phyloP scores from a whole-genome alignment of 164 flowering plant species.

The Piper betle region DNA sequence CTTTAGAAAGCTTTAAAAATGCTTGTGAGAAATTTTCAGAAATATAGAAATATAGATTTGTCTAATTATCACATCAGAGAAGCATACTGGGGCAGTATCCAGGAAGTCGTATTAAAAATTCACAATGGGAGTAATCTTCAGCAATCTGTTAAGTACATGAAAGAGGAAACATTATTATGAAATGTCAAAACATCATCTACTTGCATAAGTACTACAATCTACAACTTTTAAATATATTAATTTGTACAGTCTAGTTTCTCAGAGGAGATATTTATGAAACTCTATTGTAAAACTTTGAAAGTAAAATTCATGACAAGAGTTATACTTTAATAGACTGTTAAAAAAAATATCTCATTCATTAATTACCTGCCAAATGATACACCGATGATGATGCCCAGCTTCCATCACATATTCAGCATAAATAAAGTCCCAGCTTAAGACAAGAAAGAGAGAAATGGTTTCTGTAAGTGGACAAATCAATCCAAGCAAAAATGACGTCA shows the following conservation, averaged over 20 bases:
- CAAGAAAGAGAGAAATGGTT: not conserved
- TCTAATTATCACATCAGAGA: not conserved
- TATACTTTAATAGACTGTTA: too few species aligned
- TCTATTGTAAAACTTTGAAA: too few species aligned
- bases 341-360: not conserved
- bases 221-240: too few species aligned
- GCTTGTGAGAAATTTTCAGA: not conserved
- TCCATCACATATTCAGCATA: slow-evolving; percentile 96
- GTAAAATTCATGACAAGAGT: too few species aligned
- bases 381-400: slow-evolving; percentile 76
- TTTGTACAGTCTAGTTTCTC: too few species aligned
- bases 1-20: not conserved
- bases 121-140: slow-evolving; percentile 94
- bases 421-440: slow-evolving; percentile 89
- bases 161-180: too few species aligned
- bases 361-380: slow-evolving; percentile 77
- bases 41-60: not conserved
- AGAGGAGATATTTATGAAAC: too few species aligned
- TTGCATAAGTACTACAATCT: too few species aligned
- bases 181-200: too few species aligned
- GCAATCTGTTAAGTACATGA: slow-evolving; percentile 50
- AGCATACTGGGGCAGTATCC: slow-evolving; percentile 97
- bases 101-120: slow-evolving; percentile 90
- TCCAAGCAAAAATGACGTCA: too few species aligned
- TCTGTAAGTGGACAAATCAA: too few species aligned